Conservation (phyloP, 2,329 filamentous ascomycete species). For the Colletotrichum lini region DNA sequence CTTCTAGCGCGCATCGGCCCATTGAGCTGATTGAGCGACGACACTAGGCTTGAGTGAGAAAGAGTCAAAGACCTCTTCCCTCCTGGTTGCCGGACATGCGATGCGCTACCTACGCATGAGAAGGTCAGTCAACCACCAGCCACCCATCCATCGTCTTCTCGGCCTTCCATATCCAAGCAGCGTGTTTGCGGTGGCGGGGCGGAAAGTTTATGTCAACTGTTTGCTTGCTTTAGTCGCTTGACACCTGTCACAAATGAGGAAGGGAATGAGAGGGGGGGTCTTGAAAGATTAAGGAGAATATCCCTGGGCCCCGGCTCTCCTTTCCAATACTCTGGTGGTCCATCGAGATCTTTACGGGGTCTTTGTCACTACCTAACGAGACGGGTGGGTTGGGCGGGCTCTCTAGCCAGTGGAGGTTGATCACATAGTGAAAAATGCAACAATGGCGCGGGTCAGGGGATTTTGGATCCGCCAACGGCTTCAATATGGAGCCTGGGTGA, state of each 20-base stretch:
- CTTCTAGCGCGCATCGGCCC: not conserved
- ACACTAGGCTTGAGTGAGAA: constrained; percentile 14
- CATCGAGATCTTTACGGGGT: constrained; percentile 35
- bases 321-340: constrained; percentile 21
- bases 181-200: not conserved
- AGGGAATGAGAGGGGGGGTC: not conserved
- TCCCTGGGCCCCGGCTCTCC: not conserved
- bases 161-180: not conserved
- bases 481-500: not conserved
- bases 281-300: not conserved
- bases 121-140: constrained; percentile 27
- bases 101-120: constrained; percentile 7
- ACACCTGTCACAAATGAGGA: constrained; percentile 33
- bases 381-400: not conserved
- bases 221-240: constrained; percentile 6
- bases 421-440: constrained; percentile 16
- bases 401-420: not conserved
- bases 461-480: constrained; percentile 25
- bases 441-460: constrained; percentile 13
- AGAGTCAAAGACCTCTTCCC: not conserved
- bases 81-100: not conserved
- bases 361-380: constrained; percentile 3
- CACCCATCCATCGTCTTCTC: constrained; percentile 14
- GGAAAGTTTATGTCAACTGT: constrained; percentile 1
- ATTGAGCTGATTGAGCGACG: not conserved